Evolutionary conservation across 768 basidiomycete genomes (phyloP).

Genomic region (Tulasnella sp.): DNA sequence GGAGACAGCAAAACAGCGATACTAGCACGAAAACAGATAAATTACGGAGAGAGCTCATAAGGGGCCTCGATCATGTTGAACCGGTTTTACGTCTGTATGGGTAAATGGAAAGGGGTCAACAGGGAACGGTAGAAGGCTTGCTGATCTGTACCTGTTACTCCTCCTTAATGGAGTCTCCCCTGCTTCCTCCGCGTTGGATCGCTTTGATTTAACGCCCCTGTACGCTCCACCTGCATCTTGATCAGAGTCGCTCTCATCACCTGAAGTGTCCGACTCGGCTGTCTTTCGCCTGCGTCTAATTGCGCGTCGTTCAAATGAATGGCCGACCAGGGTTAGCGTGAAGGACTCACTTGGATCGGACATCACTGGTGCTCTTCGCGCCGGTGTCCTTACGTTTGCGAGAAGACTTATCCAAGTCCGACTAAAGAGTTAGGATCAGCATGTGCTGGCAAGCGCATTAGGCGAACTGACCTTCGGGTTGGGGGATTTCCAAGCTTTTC

Average conservation of each 20-base stretch:
- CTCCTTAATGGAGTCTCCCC: not conserved
- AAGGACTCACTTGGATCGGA: conserved; percentile 5
- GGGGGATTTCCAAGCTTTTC: conserved; percentile 26
- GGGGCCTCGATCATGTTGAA: not conserved
- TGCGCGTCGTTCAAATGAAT: not conserved
- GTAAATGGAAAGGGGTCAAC: not conserved
- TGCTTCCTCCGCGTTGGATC: not conserved
- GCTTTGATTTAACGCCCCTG: not conserved
- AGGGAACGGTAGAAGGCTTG: not conserved
- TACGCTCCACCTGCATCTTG: not conserved
- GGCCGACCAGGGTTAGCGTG: not conserved
- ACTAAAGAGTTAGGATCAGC: not conserved
- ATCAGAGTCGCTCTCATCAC: not conserved
- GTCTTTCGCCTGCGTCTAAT: not conserved
- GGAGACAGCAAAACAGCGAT: not conserved
- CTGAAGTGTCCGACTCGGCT: not conserved
- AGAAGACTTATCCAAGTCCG: conserved; percentile 10
- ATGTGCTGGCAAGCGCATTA: not conserved
- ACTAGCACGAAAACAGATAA: not conserved
- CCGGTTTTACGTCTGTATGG: not conserved
- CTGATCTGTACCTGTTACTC: not conserved
- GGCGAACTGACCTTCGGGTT: conserved; percentile 11
- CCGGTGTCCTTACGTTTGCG: conserved; percentile 10
- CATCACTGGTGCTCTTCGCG: not conserved
- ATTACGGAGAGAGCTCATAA: not conserved